Base-by-base conservation (phyloP, 2,329 filamentous ascomycete species). In the Fusarium dimerum region DNA sequence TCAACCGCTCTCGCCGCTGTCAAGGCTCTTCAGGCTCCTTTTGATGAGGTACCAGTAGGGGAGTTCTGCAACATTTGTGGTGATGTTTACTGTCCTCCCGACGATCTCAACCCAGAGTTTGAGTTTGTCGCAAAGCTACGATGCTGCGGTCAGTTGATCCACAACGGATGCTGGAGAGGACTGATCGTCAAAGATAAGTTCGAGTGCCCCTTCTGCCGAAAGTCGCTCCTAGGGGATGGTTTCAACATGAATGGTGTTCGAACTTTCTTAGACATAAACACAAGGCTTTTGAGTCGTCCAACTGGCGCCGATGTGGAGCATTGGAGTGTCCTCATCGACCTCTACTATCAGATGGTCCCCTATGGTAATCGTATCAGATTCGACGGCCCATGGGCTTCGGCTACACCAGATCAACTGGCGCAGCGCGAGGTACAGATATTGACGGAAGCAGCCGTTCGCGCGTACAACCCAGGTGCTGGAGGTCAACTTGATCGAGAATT, bases 161-260 rank as follows among this genome's bases (percentile, higher is more conserved):
- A 60, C 17, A 38, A 40, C 32, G 43, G 56, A 34, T 60, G 56
- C 34, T 50, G 55, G 45, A 60, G 55, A 15, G 54, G 51, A 10
- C 12, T 41, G 13, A 38, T 41, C 16, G 11, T 17, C 5, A n/a
- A 13, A 11, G 6, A n/a, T 2, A 44, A 39, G 16, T 15, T n/a
- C 2, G 20, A 26, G 5, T 60, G 57, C 20, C 45, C 57, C 3
- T 55, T 41, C 32, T 60, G 56, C 43, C 52, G 50, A 15, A 8
- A 2, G 2, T 5, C 11, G 13, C 29, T 51, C 10, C 15, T 12
- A 5, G n/a, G 12, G 1, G 10, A 18, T 26, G 42, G 45, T n/a
- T 34, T 48, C 17, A 11, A 40, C 39, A 15, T 20, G 10, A 11
- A 11, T 12, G 32, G 32, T 15, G 32, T 36, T 15, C 10, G 11